phyloP scores from a whole-genome alignment of 1,284 basidiomycete species.

The Ceratobasidium sp. region DNA sequence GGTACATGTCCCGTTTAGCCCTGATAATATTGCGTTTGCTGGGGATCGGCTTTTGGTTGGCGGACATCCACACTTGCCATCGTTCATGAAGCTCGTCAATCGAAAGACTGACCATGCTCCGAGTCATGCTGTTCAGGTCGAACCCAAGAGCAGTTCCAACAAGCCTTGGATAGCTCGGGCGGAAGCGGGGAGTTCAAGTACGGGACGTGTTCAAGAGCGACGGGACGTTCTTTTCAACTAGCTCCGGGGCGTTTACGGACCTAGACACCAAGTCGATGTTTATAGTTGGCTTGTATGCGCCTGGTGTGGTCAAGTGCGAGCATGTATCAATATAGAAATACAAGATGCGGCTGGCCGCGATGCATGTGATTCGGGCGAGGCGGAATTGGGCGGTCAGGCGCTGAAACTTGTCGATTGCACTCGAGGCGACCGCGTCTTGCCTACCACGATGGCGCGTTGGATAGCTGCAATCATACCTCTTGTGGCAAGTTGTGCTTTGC shows the following conservation, averaged over 20 bases:
- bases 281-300: slow-evolving; percentile 26
- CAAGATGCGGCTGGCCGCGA: neutral
- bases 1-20: slow-evolving; percentile 62
- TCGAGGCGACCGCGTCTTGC: too few species aligned
- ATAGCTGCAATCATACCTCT: too few species aligned
- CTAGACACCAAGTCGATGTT: slow-evolving; percentile 29
- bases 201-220: slow-evolving; percentile 26
- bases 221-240: slow-evolving; percentile 26
- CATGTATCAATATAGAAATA: slow-evolving; percentile 5
- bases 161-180: neutral
- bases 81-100: slow-evolving; percentile 56
- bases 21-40: slow-evolving; percentile 66
- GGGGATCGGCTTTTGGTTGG: slow-evolving; percentile 58
- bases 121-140: slow-evolving; percentile 62
- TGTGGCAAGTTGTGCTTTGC: too few species aligned
- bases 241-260: slow-evolving; percentile 30
- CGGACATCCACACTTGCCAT: slow-evolving; percentile 68
- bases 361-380: too few species aligned
- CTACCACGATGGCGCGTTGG: too few species aligned
- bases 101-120: slow-evolving; percentile 54
- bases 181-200: neutral
- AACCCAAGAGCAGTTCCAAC: neutral
- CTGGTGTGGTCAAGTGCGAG: slow-evolving; percentile 25
- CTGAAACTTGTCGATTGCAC: too few species aligned
- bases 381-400: too few species aligned